A percentile compares a stretch with the other conserved stretches of the same genome.
phyloP scores from a whole-genome alignment of 176 grass and related monocot genomes.

The Carex myosuroides region DNA sequence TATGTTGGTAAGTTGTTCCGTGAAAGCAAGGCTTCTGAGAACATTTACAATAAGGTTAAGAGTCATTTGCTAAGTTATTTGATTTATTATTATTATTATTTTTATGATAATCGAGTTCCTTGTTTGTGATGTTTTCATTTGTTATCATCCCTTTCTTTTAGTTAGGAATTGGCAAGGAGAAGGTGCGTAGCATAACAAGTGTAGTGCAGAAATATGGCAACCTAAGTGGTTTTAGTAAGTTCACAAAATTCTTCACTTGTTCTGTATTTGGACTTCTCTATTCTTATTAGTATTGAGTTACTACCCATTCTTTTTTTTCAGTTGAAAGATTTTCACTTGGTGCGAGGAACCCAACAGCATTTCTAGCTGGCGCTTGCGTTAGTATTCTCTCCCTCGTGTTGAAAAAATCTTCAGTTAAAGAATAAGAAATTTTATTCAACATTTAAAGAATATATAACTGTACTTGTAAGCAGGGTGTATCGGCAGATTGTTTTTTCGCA shows the following conservation, averaged over 20 bases:
- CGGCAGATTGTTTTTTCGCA: slow-evolving; percentile 67
- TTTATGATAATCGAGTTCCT: not conserved
- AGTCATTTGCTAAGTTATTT: slow-evolving; percentile 11
- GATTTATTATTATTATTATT: not conserved
- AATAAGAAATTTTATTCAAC: not conserved
- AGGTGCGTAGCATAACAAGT: slow-evolving; percentile 40
- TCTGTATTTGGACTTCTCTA: not conserved
- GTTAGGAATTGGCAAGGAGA: slow-evolving; percentile 81
- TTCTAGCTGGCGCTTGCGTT: slow-evolving; percentile 77
- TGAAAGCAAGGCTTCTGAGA: slow-evolving; percentile 56
- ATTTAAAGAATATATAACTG: slow-evolving; percentile 25
- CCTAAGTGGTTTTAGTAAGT: slow-evolving; percentile 84
- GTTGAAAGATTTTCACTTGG: slow-evolving; percentile 85
- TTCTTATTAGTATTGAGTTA: slow-evolving; percentile 8
- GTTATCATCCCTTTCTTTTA: slow-evolving; percentile 32
- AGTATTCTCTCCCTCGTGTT: slow-evolving; percentile 26
- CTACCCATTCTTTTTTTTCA: slow-evolving; percentile 20
- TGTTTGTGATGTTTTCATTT: not conserved
- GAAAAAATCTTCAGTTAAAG: not conserved
- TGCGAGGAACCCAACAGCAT: slow-evolving; percentile 64
- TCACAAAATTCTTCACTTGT: slow-evolving; percentile 10
- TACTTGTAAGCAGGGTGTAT: slow-evolving; percentile 52
- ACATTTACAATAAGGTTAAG: slow-evolving; percentile 61
- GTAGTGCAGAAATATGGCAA: slow-evolving; percentile 73
- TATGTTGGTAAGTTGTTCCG: slow-evolving; percentile 73